These are phyloP conservation scores for Priceomyces castillae DNA, from an alignment of 805 yeast species.

Conservation along the genomic window DNA sequence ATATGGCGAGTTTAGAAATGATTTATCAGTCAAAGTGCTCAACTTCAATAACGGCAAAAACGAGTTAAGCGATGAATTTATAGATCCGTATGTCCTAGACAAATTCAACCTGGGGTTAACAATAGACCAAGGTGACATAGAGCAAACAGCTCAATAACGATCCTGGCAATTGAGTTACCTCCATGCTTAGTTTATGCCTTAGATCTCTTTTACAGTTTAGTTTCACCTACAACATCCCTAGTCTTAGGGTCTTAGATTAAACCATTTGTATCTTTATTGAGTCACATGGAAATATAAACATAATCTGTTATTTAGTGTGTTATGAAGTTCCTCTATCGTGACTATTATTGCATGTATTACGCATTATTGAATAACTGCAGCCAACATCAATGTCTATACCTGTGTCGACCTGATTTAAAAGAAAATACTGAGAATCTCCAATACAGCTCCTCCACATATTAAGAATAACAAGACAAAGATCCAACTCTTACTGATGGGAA, in stretches of 20 bases:
- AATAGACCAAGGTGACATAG: conserved; percentile 9
- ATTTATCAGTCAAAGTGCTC: conserved; percentile 16
- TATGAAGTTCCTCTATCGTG: too few species aligned
- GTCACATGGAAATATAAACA: too few species aligned
- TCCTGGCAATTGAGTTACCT: too few species aligned
- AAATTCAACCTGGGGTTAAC: conserved; percentile 11
- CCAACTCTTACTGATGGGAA: conserved; percentile 67
- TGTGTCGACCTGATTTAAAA: conserved; percentile 21
- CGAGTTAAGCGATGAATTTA: background rate
- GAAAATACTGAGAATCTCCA: conserved; percentile 61
- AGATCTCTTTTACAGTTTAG: too few species aligned
- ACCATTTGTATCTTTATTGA: too few species aligned
- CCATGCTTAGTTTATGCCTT: too few species aligned
- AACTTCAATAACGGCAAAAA: conserved; percentile 8
- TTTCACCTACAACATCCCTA: too few species aligned
- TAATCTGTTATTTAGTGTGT: too few species aligned
- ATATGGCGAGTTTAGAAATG: conserved; percentile 26
- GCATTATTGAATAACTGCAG: too few species aligned
- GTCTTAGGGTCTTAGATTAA: too few species aligned
- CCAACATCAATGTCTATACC: too few species aligned
- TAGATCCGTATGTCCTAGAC: conserved; percentile 8
- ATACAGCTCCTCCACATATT: conserved; percentile 77
- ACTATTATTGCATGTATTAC: too few species aligned
- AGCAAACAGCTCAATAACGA: background rate
- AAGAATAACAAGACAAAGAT: conserved; percentile 58